phyloP scores from a whole-genome alignment of 2,329 filamentous ascomycete genomes.

The Aspergillus calidoustus region DNA sequence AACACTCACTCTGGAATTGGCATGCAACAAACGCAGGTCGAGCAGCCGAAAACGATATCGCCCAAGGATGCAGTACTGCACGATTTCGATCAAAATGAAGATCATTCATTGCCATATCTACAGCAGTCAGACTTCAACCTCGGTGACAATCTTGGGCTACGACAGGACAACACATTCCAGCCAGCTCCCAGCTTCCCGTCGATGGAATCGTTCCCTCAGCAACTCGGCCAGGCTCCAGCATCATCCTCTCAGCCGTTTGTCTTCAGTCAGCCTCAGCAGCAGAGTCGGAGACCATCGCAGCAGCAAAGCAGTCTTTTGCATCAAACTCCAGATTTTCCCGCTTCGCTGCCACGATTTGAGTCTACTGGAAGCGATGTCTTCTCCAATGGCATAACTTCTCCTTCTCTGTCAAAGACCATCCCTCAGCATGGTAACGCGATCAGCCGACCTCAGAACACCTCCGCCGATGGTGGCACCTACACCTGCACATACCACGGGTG shows the following conservation, averaged over 20 bases:
- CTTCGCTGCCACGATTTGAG: conserved; percentile 65
- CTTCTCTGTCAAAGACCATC: conserved; percentile 37
- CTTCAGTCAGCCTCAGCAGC: conserved; percentile 36
- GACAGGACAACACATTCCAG: conserved; percentile 44
- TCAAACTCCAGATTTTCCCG: conserved; percentile 61
- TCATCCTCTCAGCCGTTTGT: conserved; percentile 59
- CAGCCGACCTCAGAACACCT: conserved; percentile 65
- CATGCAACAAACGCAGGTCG: conserved; percentile 36
- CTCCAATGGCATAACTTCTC: conserved; percentile 41
- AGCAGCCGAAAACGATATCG: conserved; percentile 87
- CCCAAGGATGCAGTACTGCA: conserved; percentile 85
- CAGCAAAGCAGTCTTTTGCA: conserved; percentile 42
- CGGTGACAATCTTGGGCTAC: conserved; percentile 42
- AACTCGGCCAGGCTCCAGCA: conserved; percentile 48
- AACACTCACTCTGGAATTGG: conserved; percentile 37
- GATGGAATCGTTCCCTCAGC: conserved; percentile 49
- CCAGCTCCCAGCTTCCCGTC: conserved; percentile 41
- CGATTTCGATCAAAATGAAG: conserved; percentile 77
- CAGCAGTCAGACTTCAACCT: conserved; percentile 63
- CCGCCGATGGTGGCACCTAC: conserved; percentile 84
- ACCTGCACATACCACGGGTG: conserved; percentile 96
- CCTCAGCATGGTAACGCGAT: conserved; percentile 32
- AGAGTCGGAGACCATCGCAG: conserved; percentile 29
- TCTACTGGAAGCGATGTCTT: conserved; percentile 60
- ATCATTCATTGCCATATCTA: conserved; percentile 67